phyloP scores from a whole-genome alignment of 2,329 filamentous ascomycete genomes.

The Trichoderma lentiforme region DNA sequence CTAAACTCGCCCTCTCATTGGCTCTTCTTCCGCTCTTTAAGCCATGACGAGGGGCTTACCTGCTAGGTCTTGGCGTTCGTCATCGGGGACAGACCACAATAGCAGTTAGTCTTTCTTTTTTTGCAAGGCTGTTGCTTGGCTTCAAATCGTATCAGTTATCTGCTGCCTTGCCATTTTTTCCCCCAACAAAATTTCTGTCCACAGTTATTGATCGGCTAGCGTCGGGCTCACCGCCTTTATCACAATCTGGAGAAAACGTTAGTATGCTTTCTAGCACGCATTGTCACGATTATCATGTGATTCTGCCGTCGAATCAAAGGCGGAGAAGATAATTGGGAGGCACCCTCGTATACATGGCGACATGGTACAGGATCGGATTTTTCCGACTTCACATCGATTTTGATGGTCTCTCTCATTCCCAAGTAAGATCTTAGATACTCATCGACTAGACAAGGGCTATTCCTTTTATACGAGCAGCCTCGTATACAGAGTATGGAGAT shows the following conservation, averaged over 20 bases:
- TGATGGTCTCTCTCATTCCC: neutral
- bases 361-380: neutral
- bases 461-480: neutral
- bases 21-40: neutral
- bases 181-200: neutral
- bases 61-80: constrained; percentile 3
- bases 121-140: neutral
- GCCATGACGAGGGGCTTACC: neutral
- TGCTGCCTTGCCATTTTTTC: neutral
- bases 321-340: neutral
- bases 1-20: neutral
- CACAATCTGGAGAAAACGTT: neutral
- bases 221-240: constrained; percentile 8
- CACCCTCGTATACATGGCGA: neutral
- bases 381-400: neutral
- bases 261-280: neutral
- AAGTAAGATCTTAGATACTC: neutral
- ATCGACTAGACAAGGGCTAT: neutral
- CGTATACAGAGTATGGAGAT: neutral
- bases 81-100: neutral
- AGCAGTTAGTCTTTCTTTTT: neutral
- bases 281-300: constrained; percentile 6
- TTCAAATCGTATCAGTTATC: neutral
- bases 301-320: constrained; percentile 7
- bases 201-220: neutral